phyloP scores from a whole-genome alignment of 2,329 filamentous ascomycete genomes.

The Teratosphaeria epicoccoides region DNA sequence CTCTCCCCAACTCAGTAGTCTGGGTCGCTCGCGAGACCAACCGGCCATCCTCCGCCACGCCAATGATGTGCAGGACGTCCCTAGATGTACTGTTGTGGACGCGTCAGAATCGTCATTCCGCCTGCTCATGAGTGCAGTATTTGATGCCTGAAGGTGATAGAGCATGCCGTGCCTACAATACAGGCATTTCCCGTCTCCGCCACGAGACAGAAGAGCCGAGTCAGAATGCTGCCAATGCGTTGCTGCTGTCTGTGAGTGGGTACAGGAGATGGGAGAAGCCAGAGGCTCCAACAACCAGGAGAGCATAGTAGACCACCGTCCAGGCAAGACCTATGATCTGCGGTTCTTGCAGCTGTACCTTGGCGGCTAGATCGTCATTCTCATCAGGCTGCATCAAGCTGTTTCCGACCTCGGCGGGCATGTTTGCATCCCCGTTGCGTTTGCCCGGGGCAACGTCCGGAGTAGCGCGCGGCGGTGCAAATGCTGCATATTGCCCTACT shows the following conservation, averaged over 20 bases:
- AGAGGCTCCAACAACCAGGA: slow-evolving; percentile 61
- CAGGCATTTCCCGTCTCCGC: too few species aligned
- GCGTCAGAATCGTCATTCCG: too few species aligned
- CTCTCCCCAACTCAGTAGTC: too few species aligned
- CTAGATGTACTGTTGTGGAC: too few species aligned
- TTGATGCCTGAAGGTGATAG: too few species aligned
- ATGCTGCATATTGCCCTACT: slow-evolving; percentile 45
- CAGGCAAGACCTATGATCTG: slow-evolving; percentile 42
- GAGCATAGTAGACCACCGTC: slow-evolving; percentile 68
- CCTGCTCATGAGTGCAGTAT: too few species aligned
- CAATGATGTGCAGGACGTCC: too few species aligned
- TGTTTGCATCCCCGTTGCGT: slow-evolving; percentile 12
- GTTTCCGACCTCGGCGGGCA: slow-evolving; percentile 9
- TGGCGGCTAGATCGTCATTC: slow-evolving; percentile 21
- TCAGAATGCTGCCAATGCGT: slow-evolving; percentile 34
- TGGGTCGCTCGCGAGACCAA: too few species aligned
- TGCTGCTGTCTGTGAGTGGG: slow-evolving; percentile 55
- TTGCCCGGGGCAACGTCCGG: slow-evolving; percentile 23
- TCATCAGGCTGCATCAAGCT: slow-evolving; percentile 9
- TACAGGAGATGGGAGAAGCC: slow-evolving; percentile 64
- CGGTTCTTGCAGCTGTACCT: slow-evolving; percentile 10
- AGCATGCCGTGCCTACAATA: too few species aligned
- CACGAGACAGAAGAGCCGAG: too few species aligned
- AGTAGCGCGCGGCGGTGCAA: slow-evolving; percentile 16
- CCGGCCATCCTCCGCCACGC: too few species aligned